These are phyloP conservation scores for Theileria equi DNA, from an alignment of 169 alveolate genomes.

Conservation along the genomic window DNA sequence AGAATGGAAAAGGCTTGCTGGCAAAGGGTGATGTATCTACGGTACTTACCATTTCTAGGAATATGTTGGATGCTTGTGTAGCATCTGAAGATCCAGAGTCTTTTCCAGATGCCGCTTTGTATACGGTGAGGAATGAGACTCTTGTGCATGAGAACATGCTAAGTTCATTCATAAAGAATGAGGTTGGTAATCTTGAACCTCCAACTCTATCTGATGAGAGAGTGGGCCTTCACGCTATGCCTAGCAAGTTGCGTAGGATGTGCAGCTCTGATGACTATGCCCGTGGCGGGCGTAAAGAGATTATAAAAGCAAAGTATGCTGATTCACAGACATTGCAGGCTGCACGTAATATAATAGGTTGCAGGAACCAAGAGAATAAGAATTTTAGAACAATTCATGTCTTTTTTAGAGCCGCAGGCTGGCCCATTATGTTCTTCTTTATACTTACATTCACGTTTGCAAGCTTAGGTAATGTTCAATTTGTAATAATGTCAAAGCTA, in stretches of 20 bases:
- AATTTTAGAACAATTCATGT: background rate
- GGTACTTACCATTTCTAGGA: slow-evolving; percentile 13
- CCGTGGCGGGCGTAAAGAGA: slow-evolving; percentile 1
- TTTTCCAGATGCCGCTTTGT: background rate
- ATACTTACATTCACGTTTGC: background rate
- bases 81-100: background rate
- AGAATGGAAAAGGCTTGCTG: slow-evolving; percentile 23
- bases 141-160: background rate
- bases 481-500: slow-evolving; percentile 1
- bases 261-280: slow-evolving; percentile 3
- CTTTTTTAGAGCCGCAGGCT: background rate
- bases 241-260: too few relatives aligned
- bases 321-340: background rate
- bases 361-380: too few relatives aligned
- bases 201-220: too few relatives aligned
- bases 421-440: background rate
- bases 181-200: too few relatives aligned
- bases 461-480: slow-evolving; percentile 6
- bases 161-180: background rate
- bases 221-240: too few relatives aligned
- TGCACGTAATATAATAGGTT: background rate
- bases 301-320: background rate
- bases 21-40: slow-evolving; percentile 44
- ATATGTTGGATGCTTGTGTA: background rate
- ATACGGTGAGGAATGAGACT: background rate